phyloP scores from a whole-genome alignment of 192 early-diverging fungal genomes.

The Martensiomyces pterosporus region DNA sequence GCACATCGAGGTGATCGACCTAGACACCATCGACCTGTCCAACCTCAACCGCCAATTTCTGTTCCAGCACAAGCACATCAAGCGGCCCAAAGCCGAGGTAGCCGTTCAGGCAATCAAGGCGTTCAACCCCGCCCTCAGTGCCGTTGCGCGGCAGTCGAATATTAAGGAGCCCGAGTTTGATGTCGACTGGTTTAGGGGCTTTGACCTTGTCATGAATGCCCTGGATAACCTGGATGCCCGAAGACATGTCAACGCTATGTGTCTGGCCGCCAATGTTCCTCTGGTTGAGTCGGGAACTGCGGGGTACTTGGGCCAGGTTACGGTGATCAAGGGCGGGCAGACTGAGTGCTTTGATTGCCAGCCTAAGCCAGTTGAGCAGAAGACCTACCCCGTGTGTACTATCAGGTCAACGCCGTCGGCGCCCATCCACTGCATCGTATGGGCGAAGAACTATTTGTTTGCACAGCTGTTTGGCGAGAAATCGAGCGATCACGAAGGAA shows the following conservation, averaged over 20 bases:
- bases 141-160: constrained; percentile 68
- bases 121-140: constrained; percentile 79
- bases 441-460: constrained; percentile 98
- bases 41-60: constrained; percentile 99
- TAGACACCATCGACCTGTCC: constrained; percentile 97
- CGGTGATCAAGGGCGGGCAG: constrained; percentile 69
- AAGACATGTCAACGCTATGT: constrained; percentile 93
- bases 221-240: constrained; percentile 95
- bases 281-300: constrained; percentile 96
- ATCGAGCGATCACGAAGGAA: constrained; percentile 45
- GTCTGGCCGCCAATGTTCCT: constrained; percentile 82
- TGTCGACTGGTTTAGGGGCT: constrained; percentile 81
- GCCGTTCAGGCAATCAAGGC: constrained; percentile 75
- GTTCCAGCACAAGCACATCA: constrained; percentile 92
- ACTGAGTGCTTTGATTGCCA: constrained; percentile 96
- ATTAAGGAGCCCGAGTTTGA: constrained; percentile 85
- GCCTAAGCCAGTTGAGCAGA: constrained; percentile 73
- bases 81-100: constrained; percentile 86
- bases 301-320: constrained; percentile 90
- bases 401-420: constrained; percentile 92
- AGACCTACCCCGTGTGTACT: constrained; percentile 94
- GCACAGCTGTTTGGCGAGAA: constrained; percentile 67
- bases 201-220: constrained; percentile 93
- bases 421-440: constrained; percentile 98
- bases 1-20: constrained; percentile 82